Evolutionary conservation across 371 early-diverging fungal species (phyloP).

Genomic region (Mucor mucedo): DNA sequence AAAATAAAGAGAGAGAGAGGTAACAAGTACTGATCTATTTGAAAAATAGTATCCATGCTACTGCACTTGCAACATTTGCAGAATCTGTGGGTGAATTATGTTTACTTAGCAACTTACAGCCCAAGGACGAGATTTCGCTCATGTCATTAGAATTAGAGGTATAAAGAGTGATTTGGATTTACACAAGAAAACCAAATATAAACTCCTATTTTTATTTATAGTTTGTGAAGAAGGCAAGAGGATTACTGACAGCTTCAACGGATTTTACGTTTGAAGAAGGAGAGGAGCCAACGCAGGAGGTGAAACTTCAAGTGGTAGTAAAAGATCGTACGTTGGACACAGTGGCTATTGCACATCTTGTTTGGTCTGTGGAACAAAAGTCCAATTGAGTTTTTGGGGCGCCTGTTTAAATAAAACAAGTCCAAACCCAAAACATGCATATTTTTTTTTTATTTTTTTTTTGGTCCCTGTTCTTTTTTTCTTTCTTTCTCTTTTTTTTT

Average conservation of each 20-base stretch:
- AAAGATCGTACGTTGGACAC: slow-evolving; percentile 54
- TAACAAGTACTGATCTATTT: not conserved
- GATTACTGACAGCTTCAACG: slow-evolving; percentile 51
- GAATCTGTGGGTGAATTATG: slow-evolving; percentile 63
- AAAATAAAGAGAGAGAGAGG: not conserved
- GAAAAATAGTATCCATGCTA: slow-evolving; percentile 57
- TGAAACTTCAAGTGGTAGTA: slow-evolving; percentile 46
- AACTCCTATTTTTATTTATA: slow-evolving; percentile 13
- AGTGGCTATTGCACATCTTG: slow-evolving; percentile 46
- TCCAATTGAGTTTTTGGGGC: not conserved
- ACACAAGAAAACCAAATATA: not conserved
- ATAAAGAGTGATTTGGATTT: slow-evolving; percentile 3
- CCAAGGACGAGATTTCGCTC: slow-evolving; percentile 53
- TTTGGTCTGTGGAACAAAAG: slow-evolving; percentile 44
- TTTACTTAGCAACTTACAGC: slow-evolving; percentile 38
- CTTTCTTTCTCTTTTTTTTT: slow-evolving; percentile 4
- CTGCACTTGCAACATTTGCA: slow-evolving; percentile 65
- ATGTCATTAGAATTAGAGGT: slow-evolving; percentile 55
- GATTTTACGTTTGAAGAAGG: slow-evolving; percentile 34
- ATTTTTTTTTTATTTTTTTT: too few species aligned
- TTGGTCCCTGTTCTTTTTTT: slow-evolving; percentile 15
- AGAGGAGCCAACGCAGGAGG: slow-evolving; percentile 12
- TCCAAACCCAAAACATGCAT: not conserved
- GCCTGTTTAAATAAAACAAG: not conserved
- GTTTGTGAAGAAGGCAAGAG: slow-evolving; percentile 56